phyloP scores from a whole-genome alignment of 139 green algal genomes.

The Closterium sp. region DNA sequence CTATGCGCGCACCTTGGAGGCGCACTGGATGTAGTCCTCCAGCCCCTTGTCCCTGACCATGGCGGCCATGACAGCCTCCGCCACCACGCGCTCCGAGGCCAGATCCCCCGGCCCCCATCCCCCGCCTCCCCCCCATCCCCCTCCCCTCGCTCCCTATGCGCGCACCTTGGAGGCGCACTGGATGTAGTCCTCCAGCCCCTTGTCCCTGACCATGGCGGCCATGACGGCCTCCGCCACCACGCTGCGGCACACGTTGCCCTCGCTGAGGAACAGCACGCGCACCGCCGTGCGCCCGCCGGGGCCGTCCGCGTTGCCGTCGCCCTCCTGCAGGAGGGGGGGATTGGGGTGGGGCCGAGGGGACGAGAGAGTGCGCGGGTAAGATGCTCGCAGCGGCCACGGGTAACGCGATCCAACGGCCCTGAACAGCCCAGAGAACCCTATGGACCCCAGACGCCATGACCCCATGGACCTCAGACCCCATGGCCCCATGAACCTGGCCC shows the following conservation, averaged over 20 bases:
- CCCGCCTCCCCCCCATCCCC: background rate
- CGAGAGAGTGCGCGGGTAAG: background rate
- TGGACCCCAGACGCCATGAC: too few species aligned
- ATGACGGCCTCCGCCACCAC: constrained; percentile 68
- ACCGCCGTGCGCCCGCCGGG: background rate
- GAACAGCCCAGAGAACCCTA: too few species aligned
- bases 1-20: constrained; percentile 53
- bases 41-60: constrained; percentile 56
- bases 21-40: constrained; percentile 40
- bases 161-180: constrained; percentile 55
- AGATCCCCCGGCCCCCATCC: background rate
- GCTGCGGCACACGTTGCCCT: constrained; percentile 74
- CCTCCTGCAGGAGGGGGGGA: background rate
- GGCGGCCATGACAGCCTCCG: constrained; percentile 58
- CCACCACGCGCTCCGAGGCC: constrained; percentile 53
- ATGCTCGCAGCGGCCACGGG: background rate
- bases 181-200: constrained; percentile 50
- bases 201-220: constrained; percentile 45
- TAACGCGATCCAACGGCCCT: background rate
- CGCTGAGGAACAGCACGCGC: constrained; percentile 68
- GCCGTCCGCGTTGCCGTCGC: background rate
- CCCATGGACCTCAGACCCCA: too few species aligned
- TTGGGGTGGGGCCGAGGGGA: background rate
- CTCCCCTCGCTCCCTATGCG: background rate
- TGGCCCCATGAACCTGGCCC: too few species aligned